Base-by-base conservation (phyloP, 2,329 filamentous ascomycete species). In the Epichloe bromicola region DNA sequence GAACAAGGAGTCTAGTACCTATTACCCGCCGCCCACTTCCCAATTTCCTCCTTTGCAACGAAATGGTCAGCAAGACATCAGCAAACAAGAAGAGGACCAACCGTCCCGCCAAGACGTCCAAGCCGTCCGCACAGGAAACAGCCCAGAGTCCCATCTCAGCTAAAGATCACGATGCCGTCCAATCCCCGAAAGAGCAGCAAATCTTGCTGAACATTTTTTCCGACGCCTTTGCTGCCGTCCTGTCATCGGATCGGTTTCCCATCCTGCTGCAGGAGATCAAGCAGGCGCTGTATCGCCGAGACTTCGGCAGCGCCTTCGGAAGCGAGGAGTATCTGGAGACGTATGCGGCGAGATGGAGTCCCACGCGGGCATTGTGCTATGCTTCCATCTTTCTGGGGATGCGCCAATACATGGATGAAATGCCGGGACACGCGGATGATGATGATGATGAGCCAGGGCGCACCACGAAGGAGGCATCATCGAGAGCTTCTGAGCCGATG, bases 341-440 rank as follows among this genome's bases (percentile, higher is more conserved):
- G 10, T 98, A 98, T 70, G 88, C 88, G 8, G 79, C 88, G 50
- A 74, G 93, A 59, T 98, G 91, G 90, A 95, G 89, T 66, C 87
- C 91, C 2, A 85, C 86, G 49, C 76, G 93, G 49, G 86, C 89
- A 0, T 70, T 97, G 49, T 88, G 84, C 55, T 97, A 97, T 67
- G 73, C 80, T n/a, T 62, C 68, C 3, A 67, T 82, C n/a, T 65
- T 84, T 38, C 53, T 65, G 46, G 61, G 60, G 7, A 61, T 79
- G 12, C 53, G 56, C 10, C 53, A 56, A 1, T 57, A 73, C 30
- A 55, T 74, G 2, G 57, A 63, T 26, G 53, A 51, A n/a, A 59
- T 70, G 5, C 12, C 37, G 26, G 12, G 4, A 15, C 37, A 15
- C n/a, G 38, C 17, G 5, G n/a, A 30, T 36, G 23, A 23, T 23